Percentiles rank a stretch among this genome's conserved stretches.
Evolutionary conservation across 805 yeast species (phyloP).

Genomic region (Saccharomycodes ludwigii): DNA sequence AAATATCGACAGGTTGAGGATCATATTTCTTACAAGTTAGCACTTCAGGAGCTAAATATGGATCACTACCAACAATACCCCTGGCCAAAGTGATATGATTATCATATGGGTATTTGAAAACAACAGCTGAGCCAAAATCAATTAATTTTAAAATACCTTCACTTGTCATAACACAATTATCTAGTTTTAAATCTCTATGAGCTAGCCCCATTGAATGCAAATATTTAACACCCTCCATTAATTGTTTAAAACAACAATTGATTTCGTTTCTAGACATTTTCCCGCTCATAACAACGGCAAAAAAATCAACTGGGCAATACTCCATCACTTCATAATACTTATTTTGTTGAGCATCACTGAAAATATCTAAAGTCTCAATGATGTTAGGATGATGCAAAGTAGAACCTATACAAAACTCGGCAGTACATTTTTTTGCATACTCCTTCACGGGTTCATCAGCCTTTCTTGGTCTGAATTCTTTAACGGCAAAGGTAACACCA

Average conservation of each 20-base stretch:
- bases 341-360: constrained; percentile 42
- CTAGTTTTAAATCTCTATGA: constrained; percentile 72
- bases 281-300: constrained; percentile 80
- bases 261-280: constrained; percentile 72
- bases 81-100: constrained; percentile 46
- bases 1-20: constrained; percentile 68
- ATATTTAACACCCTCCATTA: constrained; percentile 59
- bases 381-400: constrained; percentile 73
- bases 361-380: constrained; percentile 64
- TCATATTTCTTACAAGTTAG: constrained; percentile 45
- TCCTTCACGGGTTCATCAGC: constrained; percentile 62
- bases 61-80: constrained; percentile 79
- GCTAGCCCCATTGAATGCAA: constrained; percentile 70
- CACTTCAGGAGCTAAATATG: constrained; percentile 79
- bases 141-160: constrained; percentile 67
- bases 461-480: constrained; percentile 64
- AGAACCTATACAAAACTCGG: constrained; percentile 81
- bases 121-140: constrained; percentile 79
- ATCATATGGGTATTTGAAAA: constrained; percentile 66
- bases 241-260: constrained; percentile 69
- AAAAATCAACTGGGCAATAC: constrained; percentile 73
- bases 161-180: constrained; percentile 66
- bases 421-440: constrained; percentile 76
- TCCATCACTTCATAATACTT: constrained; percentile 78
- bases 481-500: constrained; percentile 67